phyloP scores from a whole-genome alignment of 1,284 basidiomycete genomes.

The Apiotrichum domesticum region DNA sequence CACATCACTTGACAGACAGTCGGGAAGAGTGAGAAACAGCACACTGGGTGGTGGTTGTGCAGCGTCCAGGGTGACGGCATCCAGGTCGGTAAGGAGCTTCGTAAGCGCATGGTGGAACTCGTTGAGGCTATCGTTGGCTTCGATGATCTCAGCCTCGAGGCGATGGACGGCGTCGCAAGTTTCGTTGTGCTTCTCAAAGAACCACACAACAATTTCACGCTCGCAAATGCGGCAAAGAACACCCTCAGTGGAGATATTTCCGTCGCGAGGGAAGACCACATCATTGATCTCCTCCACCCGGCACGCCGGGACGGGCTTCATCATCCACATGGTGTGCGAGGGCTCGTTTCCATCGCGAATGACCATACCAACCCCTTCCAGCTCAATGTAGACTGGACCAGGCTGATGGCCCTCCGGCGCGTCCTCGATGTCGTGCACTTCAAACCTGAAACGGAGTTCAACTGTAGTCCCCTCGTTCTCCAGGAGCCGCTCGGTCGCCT shows the following conservation, averaged over 20 bases:
- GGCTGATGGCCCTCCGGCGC: conserved; percentile 39
- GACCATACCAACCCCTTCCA: conserved; percentile 98
- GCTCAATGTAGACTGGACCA: conserved; percentile 65
- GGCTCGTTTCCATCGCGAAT: conserved; percentile 85
- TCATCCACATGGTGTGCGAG: conserved; percentile 99
- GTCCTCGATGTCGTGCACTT: conserved; percentile 44
- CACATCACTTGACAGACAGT: conserved; percentile 23
- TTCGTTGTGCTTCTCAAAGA: conserved; percentile 99
- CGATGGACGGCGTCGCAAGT: conserved; percentile 96
- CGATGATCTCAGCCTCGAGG: conserved; percentile 87
- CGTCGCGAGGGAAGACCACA: conserved; percentile 60
- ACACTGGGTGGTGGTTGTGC: conserved; percentile 60
- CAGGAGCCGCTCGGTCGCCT: conserved; percentile 77
- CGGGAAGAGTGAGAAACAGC: conserved; percentile 56
- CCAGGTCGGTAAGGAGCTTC: conserved; percentile 61
- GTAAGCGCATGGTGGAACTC: conserved; percentile 79
- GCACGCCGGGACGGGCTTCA: conserved; percentile 67
- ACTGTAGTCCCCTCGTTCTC: conserved; percentile 92
- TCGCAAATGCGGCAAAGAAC: conserved; percentile 98
- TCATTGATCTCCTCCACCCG: conserved; percentile 35
- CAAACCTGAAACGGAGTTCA: conserved; percentile 82
- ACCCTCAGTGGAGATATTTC: conserved; percentile 72
- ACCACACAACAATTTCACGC: conserved; percentile 94
- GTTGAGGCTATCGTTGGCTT: conserved; percentile 85
- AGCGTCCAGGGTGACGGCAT: conserved; percentile 14